Percentiles rank a stretch among this genome's conserved stretches.
Conservation (phyloP, 148 eudicot genomes). For the Simmondsia chinensis region DNA sequence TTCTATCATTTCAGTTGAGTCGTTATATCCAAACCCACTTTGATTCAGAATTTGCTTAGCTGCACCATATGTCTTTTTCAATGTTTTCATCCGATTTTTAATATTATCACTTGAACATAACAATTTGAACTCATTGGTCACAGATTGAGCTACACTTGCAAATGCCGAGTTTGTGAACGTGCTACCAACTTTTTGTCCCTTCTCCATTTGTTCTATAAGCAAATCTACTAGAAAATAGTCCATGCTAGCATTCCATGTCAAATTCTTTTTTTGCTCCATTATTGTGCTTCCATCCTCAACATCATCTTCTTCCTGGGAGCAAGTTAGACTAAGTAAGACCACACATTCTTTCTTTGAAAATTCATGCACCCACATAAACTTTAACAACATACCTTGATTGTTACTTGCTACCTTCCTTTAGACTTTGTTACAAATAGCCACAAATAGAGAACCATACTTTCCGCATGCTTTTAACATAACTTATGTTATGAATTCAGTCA, state of each 20-base stretch:
- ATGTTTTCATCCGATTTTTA: not conserved
- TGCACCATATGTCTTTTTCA: not conserved
- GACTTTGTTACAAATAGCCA: too few relatives aligned
- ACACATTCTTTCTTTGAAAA: too few relatives aligned
- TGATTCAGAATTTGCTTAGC: not conserved
- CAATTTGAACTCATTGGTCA: not conserved
- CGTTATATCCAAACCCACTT: not conserved
- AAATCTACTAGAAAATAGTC: not conserved
- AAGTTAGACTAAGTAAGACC: not conserved
- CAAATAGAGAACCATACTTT: too few relatives aligned
- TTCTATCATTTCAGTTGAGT: not conserved
- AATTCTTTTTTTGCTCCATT: not conserved
- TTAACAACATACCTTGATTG: too few relatives aligned
- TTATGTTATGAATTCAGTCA: too few relatives aligned
- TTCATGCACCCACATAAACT: too few relatives aligned
- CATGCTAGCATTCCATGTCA: not conserved
- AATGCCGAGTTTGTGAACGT: not conserved
- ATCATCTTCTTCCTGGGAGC: not conserved
- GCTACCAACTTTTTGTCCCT: not conserved
- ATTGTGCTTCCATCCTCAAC: not conserved
- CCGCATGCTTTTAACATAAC: too few relatives aligned
- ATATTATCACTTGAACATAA: not conserved
- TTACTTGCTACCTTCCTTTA: too few relatives aligned
- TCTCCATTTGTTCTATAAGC: not conserved
- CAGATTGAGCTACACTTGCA: not conserved